phyloP scores from a whole-genome alignment of 192 early-diverging fungal genomes.

The Coemansia erecta region DNA sequence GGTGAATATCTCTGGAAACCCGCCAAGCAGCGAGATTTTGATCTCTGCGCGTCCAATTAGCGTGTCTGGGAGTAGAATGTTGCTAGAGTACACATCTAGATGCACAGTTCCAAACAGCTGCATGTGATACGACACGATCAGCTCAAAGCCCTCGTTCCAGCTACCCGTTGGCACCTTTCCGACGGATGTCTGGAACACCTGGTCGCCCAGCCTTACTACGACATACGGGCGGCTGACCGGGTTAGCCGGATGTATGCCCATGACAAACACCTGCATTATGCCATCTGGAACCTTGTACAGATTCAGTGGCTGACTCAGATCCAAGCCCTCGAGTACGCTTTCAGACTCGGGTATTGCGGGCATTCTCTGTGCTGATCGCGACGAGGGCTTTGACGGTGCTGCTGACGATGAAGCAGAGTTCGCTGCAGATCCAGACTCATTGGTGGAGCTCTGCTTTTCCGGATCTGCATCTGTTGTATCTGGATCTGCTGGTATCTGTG shows the following conservation, averaged over 20 bases:
- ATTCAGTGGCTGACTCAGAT: slow-evolving; percentile 50
- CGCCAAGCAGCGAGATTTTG: slow-evolving; percentile 56
- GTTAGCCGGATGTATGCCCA: slow-evolving; percentile 58
- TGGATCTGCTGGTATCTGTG: background rate
- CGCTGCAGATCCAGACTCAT: background rate
- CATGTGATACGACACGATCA: slow-evolving; percentile 66
- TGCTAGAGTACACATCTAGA: slow-evolving; percentile 67
- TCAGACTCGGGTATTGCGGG: slow-evolving; percentile 26
- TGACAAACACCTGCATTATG: slow-evolving; percentile 61
- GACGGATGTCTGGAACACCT: slow-evolving; percentile 62
- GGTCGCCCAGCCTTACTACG: slow-evolving; percentile 63
- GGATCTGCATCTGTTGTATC: background rate
- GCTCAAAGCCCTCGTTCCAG: slow-evolving; percentile 74
- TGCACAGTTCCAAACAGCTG: slow-evolving; percentile 73
- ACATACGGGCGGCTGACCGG: slow-evolving; percentile 64
- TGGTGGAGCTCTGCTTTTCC: background rate
- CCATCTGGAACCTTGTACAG: slow-evolving; percentile 51
- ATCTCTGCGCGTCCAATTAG: slow-evolving; percentile 70
- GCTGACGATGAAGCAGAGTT: background rate
- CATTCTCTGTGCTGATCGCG: slow-evolving; percentile 6
- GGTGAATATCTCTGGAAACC: slow-evolving; percentile 67
- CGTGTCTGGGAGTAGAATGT: slow-evolving; percentile 61
- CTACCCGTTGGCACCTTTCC: slow-evolving; percentile 56
- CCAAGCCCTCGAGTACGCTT: slow-evolving; percentile 33
- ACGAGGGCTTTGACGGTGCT: background rate